Evolutionary conservation across 2,329 filamentous ascomycete genomes (phyloP), one percentile per base, ranked within the genome.

Genomic region (Coniochaeta hoffmannii): DNA sequence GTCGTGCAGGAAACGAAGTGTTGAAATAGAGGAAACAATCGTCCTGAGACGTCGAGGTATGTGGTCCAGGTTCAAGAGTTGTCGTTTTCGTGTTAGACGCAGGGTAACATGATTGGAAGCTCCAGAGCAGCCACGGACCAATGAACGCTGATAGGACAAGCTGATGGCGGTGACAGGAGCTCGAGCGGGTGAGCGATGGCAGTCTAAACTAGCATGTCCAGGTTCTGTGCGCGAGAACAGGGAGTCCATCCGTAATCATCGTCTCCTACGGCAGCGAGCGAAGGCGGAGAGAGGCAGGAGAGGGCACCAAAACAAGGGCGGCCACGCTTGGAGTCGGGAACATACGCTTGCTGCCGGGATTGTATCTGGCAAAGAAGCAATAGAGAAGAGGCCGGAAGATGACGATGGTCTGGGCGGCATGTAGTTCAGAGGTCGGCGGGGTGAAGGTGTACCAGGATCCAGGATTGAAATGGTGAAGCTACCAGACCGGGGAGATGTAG

Each of bases 21-120:
- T 64, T 64, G 67, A 65, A 65, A 65, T 64, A 63, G 62, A 62
- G 67, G 63, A n/a, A 50, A 34, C 7, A 11, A 28, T 31, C 15
- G 14, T 38, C 32, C 15, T 35, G 31, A 26, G 32, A 53, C 22
- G 19, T 32, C 30, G n/a, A 53, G 15, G 24, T 46, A 38, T 7
- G 30, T 38, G 36, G 50, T 54, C 50, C 56, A 44, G 59, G 56
- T 67, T 71, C 65, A 69, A 67, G 68, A 65, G 71, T 68, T 65
- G 70, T 74, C 68, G 68, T 68, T 73, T 66, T 68, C 65, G 68
- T 73, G 68, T 68, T 68, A 64, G 63, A 63, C 58, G 63, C 62
- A 69, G 63, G 63, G 70, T 61, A 68, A 73, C 68, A 71, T 76
- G 73, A 77, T 77, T 76, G 74, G 75, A 61, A 61, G 64, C 60